phyloP scores from a whole-genome alignment of 306 rosid genomes.

The Rubus parviflorus region DNA sequence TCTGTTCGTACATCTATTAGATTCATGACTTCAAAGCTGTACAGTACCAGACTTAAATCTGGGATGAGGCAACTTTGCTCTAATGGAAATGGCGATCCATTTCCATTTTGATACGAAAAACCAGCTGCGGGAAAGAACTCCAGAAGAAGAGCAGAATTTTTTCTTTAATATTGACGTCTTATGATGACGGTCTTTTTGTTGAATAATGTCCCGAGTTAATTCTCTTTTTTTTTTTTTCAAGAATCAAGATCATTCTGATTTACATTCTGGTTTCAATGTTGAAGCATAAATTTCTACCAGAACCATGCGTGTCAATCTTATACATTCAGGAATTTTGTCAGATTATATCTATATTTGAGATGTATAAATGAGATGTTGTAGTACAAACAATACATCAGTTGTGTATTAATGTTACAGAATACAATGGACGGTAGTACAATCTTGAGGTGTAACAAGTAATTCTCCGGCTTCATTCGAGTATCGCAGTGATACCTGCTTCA shows the following conservation, averaged over 20 bases:
- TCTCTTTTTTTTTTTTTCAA: not conserved
- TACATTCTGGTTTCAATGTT: not conserved
- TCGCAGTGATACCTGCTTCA: not conserved
- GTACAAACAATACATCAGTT: not conserved
- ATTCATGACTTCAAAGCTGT: not conserved
- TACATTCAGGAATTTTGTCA: too few relatives aligned
- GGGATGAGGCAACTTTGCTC: too few relatives aligned
- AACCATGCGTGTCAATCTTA: not conserved
- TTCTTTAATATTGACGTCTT: not conserved
- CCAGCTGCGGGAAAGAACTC: too few relatives aligned
- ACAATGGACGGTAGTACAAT: not conserved
- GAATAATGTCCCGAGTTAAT: not conserved
- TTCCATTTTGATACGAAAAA: too few relatives aligned
- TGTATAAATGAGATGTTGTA: not conserved
- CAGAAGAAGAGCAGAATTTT: too few relatives aligned
- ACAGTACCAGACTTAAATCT: too few relatives aligned
- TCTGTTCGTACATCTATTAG: not conserved
- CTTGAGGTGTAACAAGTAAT: not conserved
- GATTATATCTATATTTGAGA: not conserved
- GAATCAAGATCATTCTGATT: not conserved
- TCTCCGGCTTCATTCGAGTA: too few relatives aligned
- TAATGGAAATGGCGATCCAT: too few relatives aligned
- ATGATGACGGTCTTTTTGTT: too few relatives aligned
- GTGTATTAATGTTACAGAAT: not conserved
- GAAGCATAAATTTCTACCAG: not conserved